Evolutionary conservation across 2,329 filamentous ascomycete genomes (phyloP).

Genomic region (Aspergillus fumigatiaffinis): DNA sequence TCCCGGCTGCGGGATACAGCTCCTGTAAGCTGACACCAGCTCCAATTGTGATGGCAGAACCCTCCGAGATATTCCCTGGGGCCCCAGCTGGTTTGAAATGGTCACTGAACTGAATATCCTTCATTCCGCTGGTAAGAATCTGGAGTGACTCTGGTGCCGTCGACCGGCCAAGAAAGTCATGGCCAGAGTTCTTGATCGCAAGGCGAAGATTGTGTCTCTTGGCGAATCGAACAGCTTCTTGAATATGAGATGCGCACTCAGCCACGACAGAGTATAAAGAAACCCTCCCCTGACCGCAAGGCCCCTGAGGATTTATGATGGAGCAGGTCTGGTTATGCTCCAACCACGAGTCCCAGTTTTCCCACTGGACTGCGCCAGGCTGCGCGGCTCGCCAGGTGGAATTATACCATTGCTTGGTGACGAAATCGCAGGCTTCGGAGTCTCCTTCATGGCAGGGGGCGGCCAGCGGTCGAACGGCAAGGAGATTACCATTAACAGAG

Average conservation of each 20-base stretch:
- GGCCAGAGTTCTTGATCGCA: conserved; percentile 36
- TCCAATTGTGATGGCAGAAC: conserved; percentile 1
- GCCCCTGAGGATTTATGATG: conserved; percentile 20
- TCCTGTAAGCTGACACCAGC: conserved; percentile 8
- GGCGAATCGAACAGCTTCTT: conserved; percentile 37
- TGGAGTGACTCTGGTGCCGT: conserved; percentile 31
- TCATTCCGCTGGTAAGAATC: conserved; percentile 21
- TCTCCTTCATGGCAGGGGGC: conserved; percentile 20
- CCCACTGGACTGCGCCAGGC: conserved; percentile 35
- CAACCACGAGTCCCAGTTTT: conserved; percentile 41
- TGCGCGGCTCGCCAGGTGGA: conserved; percentile 36
- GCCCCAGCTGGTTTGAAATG: conserved; percentile 6
- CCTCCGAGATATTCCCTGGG: not conserved
- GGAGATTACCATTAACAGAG: conserved; percentile 35
- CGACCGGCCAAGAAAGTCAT: conserved; percentile 9
- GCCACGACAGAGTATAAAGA: conserved; percentile 35
- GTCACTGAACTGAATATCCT: conserved; percentile 2
- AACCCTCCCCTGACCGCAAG: conserved; percentile 35
- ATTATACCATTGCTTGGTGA: conserved; percentile 16
- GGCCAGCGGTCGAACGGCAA: conserved; percentile 31
- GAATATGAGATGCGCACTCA: conserved; percentile 30
- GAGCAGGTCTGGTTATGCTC: conserved; percentile 35
- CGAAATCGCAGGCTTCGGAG: conserved; percentile 12
- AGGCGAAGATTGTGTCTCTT: conserved; percentile 20
- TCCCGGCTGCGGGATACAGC: conserved; percentile 3